Base-by-base conservation (phyloP, 371 early-diverging fungal species). In the Mucor racemosus region DNA sequence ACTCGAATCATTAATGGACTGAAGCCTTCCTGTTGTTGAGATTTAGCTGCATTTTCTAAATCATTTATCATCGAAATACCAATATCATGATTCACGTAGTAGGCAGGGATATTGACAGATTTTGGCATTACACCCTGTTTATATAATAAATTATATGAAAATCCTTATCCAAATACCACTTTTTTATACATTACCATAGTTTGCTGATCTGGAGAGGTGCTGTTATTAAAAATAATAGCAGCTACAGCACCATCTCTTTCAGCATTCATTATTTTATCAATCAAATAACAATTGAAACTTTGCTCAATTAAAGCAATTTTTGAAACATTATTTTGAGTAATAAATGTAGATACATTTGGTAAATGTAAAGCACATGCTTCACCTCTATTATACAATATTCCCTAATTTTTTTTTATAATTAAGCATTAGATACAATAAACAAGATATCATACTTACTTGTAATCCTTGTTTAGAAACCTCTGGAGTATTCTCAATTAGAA, bases 201-300 rank as follows among this genome's bases (percentile, higher is more conserved):
- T 13, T 53, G 53, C 8, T 17, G 13, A 15, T 53, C 15, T 38
- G 21, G 17, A 55, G 67, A 70, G 0, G 76, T 31, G 10, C 66
- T 57, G 44, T 77, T 74, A 41, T 74, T 59, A 42, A 70, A 77
- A 6, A 80, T 60, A 33, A 80, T 70, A 0, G 66, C 78, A 14
- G 68, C 78, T 33, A 42, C 56, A 9, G 80, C 80, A 10, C 76
- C 76, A 42, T 76, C 76, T 38, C 58, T 35, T 40, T 77, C 70
- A 7, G 74, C 77, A 56, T 64, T 56, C 15, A 63, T 33, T 1
- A 80, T 42, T 41, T 77, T 77, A 34, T 76, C 71, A 5, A 48
- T 60, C 56, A 80, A 70, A 42, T 57, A 64, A 44, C 80, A 80
- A 11, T 38, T 44, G 11, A 36, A 54, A 11, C 74, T 73, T 5